phyloP scores from a whole-genome alignment of 352 stramenopile genomes.

The Peronospora farinosa region DNA sequence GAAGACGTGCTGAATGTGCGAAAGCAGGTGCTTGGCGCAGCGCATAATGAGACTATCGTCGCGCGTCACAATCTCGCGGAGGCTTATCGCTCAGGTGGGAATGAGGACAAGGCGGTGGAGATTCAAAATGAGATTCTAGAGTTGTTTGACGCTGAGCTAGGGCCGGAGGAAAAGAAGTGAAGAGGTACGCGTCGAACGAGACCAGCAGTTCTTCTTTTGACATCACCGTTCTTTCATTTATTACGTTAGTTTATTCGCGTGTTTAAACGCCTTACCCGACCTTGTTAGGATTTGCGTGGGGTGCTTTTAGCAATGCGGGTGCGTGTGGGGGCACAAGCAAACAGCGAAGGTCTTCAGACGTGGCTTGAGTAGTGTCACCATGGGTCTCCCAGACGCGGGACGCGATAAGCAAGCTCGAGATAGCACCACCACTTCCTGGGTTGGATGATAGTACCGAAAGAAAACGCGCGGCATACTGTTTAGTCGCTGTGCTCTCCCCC shows the following conservation, averaged over 20 bases:
- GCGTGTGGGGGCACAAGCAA: conserved; percentile 67
- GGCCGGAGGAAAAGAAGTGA: conserved; percentile 27
- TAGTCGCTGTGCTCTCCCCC: conserved; percentile 71
- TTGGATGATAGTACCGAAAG: conserved; percentile 80
- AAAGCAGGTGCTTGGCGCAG: conserved; percentile 46
- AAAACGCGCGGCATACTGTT: conserved; percentile 78
- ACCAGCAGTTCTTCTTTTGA: neutral
- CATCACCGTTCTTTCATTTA: conserved; percentile 3
- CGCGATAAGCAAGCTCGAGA: conserved; percentile 71
- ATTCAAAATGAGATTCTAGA: conserved; percentile 81
- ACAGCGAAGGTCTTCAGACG: conserved; percentile 70
- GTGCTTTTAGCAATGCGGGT: conserved; percentile 66
- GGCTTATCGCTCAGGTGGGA: conserved; percentile 63
- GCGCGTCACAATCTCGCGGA: conserved; percentile 77
- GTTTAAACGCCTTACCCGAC: conserved; percentile 43
- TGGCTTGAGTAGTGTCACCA: conserved; percentile 72
- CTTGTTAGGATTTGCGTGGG: conserved; percentile 82
- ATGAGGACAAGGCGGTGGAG: conserved; percentile 67
- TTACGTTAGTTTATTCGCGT: conserved; percentile 22
- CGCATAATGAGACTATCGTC: conserved; percentile 81
- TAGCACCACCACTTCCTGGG: conserved; percentile 72
- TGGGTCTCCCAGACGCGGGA: conserved; percentile 81
- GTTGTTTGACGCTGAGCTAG: conserved; percentile 50
- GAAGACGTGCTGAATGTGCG: conserved; percentile 59
- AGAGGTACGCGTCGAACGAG: neutral